A percentile compares a stretch with the other conserved stretches of the same genome.
Conservation (phyloP, 73 alveolate genomes). For the Paraurostyla sp. region DNA sequence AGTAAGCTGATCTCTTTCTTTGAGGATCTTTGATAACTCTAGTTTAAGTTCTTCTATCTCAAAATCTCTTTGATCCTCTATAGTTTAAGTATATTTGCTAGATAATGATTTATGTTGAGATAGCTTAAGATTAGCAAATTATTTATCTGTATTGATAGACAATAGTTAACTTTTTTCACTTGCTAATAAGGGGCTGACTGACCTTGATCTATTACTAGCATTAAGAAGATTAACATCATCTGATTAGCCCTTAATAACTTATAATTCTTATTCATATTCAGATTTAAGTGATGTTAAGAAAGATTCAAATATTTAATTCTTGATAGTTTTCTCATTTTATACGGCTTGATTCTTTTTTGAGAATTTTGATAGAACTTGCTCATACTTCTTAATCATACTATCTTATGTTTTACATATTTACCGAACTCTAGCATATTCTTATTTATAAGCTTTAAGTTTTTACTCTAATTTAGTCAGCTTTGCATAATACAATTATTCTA, state of each 20-base stretch:
- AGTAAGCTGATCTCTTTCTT: background rate
- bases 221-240: background rate
- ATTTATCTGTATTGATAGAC: too few relatives aligned
- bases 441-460: conserved; percentile 12
- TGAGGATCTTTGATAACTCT: background rate
- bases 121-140: too few relatives aligned
- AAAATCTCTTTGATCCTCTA: background rate
- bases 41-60: background rate
- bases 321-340: background rate
- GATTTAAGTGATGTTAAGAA: background rate
- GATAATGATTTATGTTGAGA: too few relatives aligned
- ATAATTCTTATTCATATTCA: background rate
- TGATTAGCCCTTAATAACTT: background rate
- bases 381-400: background rate
- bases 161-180: too few relatives aligned
- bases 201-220: background rate
- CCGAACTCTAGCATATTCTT: conserved; percentile 11
- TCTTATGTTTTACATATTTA: background rate
- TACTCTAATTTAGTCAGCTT: background rate
- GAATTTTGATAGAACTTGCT: background rate
- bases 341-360: background rate
- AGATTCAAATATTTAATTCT: background rate
- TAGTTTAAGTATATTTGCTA: background rate
- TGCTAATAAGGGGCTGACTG: too few relatives aligned
- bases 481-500: background rate